A percentile compares a stretch with the other conserved stretches of the same genome.
These are phyloP conservation scores for Backusella morwellensis DNA, from an alignment of 192 early-diverging fungal genomes.

Conservation along the genomic window DNA sequence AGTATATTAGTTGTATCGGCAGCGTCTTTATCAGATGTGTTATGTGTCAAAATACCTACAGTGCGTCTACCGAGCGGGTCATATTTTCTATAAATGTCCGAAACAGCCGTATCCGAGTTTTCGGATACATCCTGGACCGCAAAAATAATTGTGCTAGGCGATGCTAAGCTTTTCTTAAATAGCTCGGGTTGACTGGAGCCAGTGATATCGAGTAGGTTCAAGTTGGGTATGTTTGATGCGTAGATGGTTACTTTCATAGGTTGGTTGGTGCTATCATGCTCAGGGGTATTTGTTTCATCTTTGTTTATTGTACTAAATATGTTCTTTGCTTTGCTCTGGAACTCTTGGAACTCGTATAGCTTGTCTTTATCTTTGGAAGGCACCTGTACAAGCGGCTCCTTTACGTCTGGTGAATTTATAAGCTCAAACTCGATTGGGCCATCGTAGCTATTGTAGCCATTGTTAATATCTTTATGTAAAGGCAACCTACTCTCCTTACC, in stretches of 20 bases:
- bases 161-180: conserved; percentile 74
- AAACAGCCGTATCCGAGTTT: conserved; percentile 76
- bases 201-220: conserved; percentile 78
- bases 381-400: conserved; percentile 80
- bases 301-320: conserved; percentile 85
- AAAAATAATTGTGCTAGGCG: conserved; percentile 80
- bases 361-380: conserved; percentile 83
- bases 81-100: conserved; percentile 69
- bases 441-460: conserved; percentile 62
- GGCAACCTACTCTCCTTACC: conserved; percentile 36
- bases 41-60: conserved; percentile 82
- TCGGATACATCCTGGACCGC: conserved; percentile 83
- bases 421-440: conserved; percentile 84
- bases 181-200: conserved; percentile 83
- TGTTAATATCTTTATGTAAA: neutral
- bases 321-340: conserved; percentile 73
- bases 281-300: conserved; percentile 80
- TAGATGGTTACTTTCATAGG: conserved; percentile 82
- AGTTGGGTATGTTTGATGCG: conserved; percentile 77
- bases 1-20: conserved; percentile 62
- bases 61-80: conserved; percentile 79
- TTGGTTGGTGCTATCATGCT: conserved; percentile 74
- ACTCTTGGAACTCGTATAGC: conserved; percentile 82
- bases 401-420: conserved; percentile 69
- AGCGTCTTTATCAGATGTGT: conserved; percentile 74